These are phyloP conservation scores for Akanthomyces dipterigenus DNA, from an alignment of 2,329 filamentous ascomycete genomes.

Conservation along the genomic window DNA sequence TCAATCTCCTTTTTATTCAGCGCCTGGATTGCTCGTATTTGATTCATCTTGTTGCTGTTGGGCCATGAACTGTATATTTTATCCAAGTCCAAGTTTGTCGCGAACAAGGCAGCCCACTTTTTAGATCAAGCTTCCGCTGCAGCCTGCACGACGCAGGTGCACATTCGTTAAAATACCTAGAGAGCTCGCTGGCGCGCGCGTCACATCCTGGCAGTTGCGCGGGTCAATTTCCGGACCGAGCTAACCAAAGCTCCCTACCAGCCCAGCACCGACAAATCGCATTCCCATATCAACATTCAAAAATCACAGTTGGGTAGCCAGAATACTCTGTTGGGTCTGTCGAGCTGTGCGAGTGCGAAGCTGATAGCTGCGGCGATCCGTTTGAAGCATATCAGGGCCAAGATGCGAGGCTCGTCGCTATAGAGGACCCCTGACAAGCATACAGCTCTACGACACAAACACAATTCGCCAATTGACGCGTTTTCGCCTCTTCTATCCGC, in stretches of 20 bases:
- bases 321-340: not conserved
- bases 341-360: not conserved
- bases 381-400: not conserved
- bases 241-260: slow-evolving; percentile 13
- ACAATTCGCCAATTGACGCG: not conserved
- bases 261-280: not conserved
- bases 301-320: not conserved
- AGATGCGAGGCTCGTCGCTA: slow-evolving; percentile 1
- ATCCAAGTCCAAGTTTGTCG: slow-evolving; percentile 14
- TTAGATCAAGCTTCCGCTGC: slow-evolving; percentile 15
- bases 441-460: not conserved
- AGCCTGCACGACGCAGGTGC: slow-evolving; percentile 5
- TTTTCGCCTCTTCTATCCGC: not conserved
- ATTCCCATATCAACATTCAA: not conserved
- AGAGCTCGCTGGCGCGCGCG: not conserved
- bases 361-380: not conserved
- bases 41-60: slow-evolving; percentile 63
- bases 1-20: slow-evolving; percentile 95
- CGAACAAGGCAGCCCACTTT: slow-evolving; percentile 6
- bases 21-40: slow-evolving; percentile 83
- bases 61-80: not conserved
- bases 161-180: not conserved
- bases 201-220: slow-evolving; percentile 15
- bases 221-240: slow-evolving; percentile 32
- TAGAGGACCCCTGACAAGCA: slow-evolving; percentile 8